Evolutionary conservation across 2,329 filamentous ascomycete genomes (phyloP), one percentile per base, ranked within the genome.

Genomic region (Ascochyta koolunga): DNA sequence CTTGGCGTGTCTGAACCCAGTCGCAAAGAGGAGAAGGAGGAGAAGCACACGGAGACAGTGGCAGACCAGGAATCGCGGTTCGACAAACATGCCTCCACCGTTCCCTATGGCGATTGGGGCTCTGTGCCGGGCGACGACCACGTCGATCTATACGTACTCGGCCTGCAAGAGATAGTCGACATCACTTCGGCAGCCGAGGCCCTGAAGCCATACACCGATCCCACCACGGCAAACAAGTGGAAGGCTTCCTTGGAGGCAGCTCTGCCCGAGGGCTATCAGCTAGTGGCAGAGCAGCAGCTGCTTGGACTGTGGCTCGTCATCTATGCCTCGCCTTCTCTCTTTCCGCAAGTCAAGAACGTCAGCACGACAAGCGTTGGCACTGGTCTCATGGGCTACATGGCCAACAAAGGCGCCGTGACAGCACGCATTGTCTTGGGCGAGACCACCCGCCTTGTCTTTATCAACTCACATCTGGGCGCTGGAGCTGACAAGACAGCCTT

Each of bases 391-490:
- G 93, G 93, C 0, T 96, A 96, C 69, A 88, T 97, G 79, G 95
- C 95, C 9, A 99, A 99, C 74, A 99, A 99, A 73, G 95, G 95
- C 1, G 93, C 90, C 4, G 89, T 96, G 0, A 85, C 88, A 3
- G 89, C 89, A 4, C 85, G 93, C 18, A 79, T 99, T 4, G 81
- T 99, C 0, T 78, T 99, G 0, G 95, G 93, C 2, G 95, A 97
- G 72, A 92, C 92, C 0, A 97, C 95, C 0, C 84, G 89, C 25
- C 78, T 99, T 50, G 88, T 95, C 21, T 97, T 99, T 72, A 81
- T 97, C 61, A 96, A 99, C 73, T 91, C 86, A 51, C 95, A 99
- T 77, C 81, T 99, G 21, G 89, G 93, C 58, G 96, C 93, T 47
- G 95, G 95, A 24, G 85, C 87, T 7, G 91, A 96, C 64, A 86